Evolutionary conservation across 495 filamentous ascomycete species (phyloP), one percentile per base, ranked within the genome.

Genomic region (Aspergillus taichungensis): DNA sequence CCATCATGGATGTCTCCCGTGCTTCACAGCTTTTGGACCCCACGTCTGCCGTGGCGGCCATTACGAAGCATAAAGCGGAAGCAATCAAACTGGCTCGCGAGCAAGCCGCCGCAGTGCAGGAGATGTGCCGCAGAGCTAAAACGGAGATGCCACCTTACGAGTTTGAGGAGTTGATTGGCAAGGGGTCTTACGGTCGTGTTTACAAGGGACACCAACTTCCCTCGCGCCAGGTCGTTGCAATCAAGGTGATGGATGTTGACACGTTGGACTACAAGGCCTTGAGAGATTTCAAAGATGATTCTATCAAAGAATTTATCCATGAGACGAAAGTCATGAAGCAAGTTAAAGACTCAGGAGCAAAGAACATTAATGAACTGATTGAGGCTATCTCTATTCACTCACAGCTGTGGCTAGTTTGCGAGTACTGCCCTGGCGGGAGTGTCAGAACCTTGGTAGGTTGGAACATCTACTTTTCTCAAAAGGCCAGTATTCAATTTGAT

Each of bases 161-260:
- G 9, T 87, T 98, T 34, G 73, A 84, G 32, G 91, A 97, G 61
- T 68, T 97, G 45, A 91, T 95, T 47, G 92, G 92, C 13, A 97
- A 96, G 63, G 92, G 92, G n/a, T 82, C 83, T 5, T 97, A 88
- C 66, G 94, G 92, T 12, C 82, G 90, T 31, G 92, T 98, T 7
- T 98, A 90, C 73, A 95, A 92, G 63, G 87, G 78, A 13, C 58
- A 55, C 56, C 48, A 82, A 69, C 62, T 65, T 64, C 64, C 75
- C n/a, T 76, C 74, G 0, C 73, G 77, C 18, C 63, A 74, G 13
- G 58, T 91, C 13, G 88, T 96, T 3, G 94, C 94, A 5, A 81
- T 98, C 59, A 98, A 98, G 60, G 90, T 96, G 46, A 82, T 96
- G 56, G 88, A 96, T 56, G 83, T 95, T n/a, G 92, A 98, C 57